Evolutionary conservation across 805 yeast genomes (phyloP).

Genomic region (Metschnikowia reukaufii): DNA sequence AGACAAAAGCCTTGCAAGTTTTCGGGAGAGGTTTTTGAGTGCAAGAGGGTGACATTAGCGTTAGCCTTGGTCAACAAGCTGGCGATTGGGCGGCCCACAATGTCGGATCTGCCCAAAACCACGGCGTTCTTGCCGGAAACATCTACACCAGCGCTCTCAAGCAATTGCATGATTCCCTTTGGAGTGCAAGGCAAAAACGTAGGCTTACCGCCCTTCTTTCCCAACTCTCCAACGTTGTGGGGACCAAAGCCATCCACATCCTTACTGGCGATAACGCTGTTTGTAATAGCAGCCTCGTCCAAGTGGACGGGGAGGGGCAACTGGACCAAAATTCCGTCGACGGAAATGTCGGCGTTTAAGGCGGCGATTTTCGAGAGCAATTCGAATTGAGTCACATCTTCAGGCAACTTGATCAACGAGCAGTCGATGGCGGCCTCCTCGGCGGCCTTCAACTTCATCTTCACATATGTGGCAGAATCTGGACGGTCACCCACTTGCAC

Average conservation of each 20-base stretch:
- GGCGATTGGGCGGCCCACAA: slow-evolving; percentile 81
- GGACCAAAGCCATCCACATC: slow-evolving; percentile 87
- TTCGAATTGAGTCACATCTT: slow-evolving; percentile 53
- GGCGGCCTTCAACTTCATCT: slow-evolving; percentile 79
- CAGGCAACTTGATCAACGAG: slow-evolving; percentile 58
- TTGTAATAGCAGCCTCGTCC: slow-evolving; percentile 65
- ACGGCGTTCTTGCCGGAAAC: slow-evolving; percentile 74
- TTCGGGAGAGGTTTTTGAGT: slow-evolving; percentile 59
- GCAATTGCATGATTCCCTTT: slow-evolving; percentile 68
- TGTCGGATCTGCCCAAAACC: slow-evolving; percentile 81
- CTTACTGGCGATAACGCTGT: slow-evolving; percentile 62
- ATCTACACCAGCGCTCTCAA: slow-evolving; percentile 54
- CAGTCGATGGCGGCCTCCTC: slow-evolving; percentile 66
- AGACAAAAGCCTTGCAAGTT: slow-evolving; percentile 47
- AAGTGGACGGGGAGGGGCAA: slow-evolving; percentile 73
- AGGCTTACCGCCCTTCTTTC: slow-evolving; percentile 72
- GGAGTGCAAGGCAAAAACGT: slow-evolving; percentile 81
- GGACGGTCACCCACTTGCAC: slow-evolving; percentile 77
- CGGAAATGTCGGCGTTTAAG: slow-evolving; percentile 57
- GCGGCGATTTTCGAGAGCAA: slow-evolving; percentile 52
- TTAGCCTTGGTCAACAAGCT: slow-evolving; percentile 65
- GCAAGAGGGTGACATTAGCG: slow-evolving; percentile 77
- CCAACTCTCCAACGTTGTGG: slow-evolving; percentile 72
- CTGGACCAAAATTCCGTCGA: slow-evolving; percentile 76
- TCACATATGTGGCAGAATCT: slow-evolving; percentile 79